Base-by-base conservation (phyloP, 805 yeast genomes). In the Cyberlindnera mrakii region DNA sequence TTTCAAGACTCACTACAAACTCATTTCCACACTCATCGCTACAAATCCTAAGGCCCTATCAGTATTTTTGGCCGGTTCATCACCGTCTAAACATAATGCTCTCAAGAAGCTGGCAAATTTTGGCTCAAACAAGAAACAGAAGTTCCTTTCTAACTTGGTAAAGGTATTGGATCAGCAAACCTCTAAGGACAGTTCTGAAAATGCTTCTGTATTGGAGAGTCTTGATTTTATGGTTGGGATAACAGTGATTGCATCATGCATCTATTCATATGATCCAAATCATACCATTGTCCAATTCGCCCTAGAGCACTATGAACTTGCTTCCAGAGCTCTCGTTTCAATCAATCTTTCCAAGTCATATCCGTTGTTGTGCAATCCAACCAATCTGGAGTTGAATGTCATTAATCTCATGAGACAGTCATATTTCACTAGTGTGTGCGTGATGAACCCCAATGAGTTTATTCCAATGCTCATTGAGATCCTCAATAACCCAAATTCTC, bases 21-120 rank as follows among this genome's bases (percentile, higher is more conserved):
- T 68, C 37, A 54, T 69, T 27, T 60, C 71, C 7, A 48, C 62
- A 15, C 44, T 70, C 18, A 17, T 69, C 32, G 49, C 65, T 2
- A 49, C 69, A 16, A 51, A 60, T 18, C 70, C 72, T 5, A 52
- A 50, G 18, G 51, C 58, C 10, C 40, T 70, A 23, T 56, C 56
- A 23, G 59, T 51, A 30, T 64, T 46, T 27, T 23, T 61, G 3
- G 40, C 44, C 11, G 61, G 53, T 5, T 33, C 37, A 6, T 9
- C 38, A 13, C 42, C 46, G 19, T 36, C 50, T 20, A 51, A 49
- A 34, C 34, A 25, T 20, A 42, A 44, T 20, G 15, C 58, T 3
- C 33, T 58, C 36, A 52, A 51, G 47, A 58, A 55, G 43, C 35
- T 58, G 1, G 43, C 59, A 1, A 49, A 30, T 16, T 51, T 58